phyloP scores from a whole-genome alignment of 1,284 basidiomycete species.

The Ustilago loliicola region DNA sequence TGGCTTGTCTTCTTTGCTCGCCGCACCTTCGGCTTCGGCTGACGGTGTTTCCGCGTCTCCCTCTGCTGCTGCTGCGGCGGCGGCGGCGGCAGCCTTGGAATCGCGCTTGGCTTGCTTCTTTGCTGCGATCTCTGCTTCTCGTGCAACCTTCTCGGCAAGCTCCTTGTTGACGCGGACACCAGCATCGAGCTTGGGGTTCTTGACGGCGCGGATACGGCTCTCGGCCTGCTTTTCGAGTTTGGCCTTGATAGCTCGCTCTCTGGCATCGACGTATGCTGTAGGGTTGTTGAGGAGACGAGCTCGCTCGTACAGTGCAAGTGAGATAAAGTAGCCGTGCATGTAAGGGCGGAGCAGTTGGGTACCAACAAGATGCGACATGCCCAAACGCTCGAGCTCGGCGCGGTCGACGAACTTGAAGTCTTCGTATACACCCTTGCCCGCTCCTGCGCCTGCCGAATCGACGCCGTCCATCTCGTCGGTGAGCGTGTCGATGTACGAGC shows the following conservation, averaged over 20 bases:
- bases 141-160: conserved; percentile 86
- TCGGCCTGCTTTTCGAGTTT: conserved; percentile 94
- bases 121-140: conserved; percentile 78
- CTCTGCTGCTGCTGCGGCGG: conserved; percentile 57
- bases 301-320: conserved; percentile 93
- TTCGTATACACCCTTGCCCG: conserved; percentile 78
- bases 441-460: conserved; percentile 74
- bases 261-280: conserved; percentile 92
- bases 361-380: conserved; percentile 91
- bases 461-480: conserved; percentile 85
- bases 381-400: conserved; percentile 79
- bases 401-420: conserved; percentile 98
- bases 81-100: conserved; percentile 24
- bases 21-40: conserved; percentile 70
- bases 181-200: conserved; percentile 56
- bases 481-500: conserved; percentile 95
- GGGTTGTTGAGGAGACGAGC: conserved; percentile 96
- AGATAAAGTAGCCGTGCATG: conserved; percentile 99
- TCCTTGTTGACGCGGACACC: conserved; percentile 87
- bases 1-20: conserved; percentile 55
- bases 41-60: conserved; percentile 58
- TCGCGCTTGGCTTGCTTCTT: conserved; percentile 71
- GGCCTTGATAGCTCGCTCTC: conserved; percentile 86
- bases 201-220: conserved; percentile 80
- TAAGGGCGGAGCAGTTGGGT: conserved; percentile 96